Percentiles rank a stretch among this genome's conserved stretches.
Evolutionary conservation across 2,329 filamentous ascomycete species (phyloP).

Genomic region (Zelopaecilomyces penicillatus): DNA sequence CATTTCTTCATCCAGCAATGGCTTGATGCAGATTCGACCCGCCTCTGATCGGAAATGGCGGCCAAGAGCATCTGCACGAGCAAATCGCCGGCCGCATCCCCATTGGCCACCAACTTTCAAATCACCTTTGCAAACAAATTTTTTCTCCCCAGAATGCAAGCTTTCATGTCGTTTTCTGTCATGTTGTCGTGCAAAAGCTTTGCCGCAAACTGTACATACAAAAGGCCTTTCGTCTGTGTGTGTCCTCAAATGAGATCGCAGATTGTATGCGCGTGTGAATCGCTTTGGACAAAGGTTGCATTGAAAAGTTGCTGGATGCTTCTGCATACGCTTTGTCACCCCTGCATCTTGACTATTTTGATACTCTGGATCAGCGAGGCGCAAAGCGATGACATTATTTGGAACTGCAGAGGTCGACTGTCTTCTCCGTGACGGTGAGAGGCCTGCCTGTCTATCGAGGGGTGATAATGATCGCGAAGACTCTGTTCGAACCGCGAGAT

Average conservation of each 20-base stretch:
- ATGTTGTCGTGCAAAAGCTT: slow-evolving; percentile 94
- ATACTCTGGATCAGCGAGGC: slow-evolving; percentile 80
- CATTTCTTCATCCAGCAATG: slow-evolving; percentile 91
- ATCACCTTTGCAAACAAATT: slow-evolving; percentile 91
- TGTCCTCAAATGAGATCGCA: slow-evolving; percentile 88
- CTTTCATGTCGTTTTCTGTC: slow-evolving; percentile 96
- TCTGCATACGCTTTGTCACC: slow-evolving; percentile 76
- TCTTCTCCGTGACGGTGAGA: slow-evolving; percentile 33
- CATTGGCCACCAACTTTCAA: slow-evolving; percentile 76
- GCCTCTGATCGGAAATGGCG: slow-evolving; percentile 94
- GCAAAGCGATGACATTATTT: slow-evolving; percentile 68
- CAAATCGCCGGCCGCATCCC: slow-evolving; percentile 90
- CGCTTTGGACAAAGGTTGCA: slow-evolving; percentile 89
- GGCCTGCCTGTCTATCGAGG: slow-evolving; percentile 41
- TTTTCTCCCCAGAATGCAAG: slow-evolving; percentile 94
- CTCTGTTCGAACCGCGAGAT: slow-evolving; percentile 36
- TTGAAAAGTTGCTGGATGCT: slow-evolving; percentile 95
- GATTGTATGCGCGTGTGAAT: slow-evolving; percentile 93
- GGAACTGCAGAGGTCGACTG: slow-evolving; percentile 57
- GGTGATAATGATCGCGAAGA: slow-evolving; percentile 51
- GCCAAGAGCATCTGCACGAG: slow-evolving; percentile 87
- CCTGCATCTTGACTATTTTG: slow-evolving; percentile 56
- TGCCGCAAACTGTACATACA: slow-evolving; percentile 92
- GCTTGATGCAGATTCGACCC: slow-evolving; percentile 91
- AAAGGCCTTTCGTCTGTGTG: slow-evolving; percentile 97